Evolutionary conservation across 2,329 filamentous ascomycete genomes (phyloP), one percentile per base, ranked within the genome.

Genomic region (Paracamarosporium sp.): DNA sequence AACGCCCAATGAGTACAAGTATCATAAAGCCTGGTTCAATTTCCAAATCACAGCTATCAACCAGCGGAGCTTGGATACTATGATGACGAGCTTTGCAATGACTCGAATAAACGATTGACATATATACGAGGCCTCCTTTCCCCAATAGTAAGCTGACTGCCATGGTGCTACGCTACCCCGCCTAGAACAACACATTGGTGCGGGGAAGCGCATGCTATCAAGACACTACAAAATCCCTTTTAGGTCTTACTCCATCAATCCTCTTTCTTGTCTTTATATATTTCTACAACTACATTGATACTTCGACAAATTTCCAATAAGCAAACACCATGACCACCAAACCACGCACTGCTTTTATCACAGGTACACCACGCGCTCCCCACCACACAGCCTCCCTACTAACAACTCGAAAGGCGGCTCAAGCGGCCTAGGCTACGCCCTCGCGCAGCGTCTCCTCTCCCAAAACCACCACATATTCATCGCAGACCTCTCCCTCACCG

Each of bases 401-500:
- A n/a, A 35, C 15, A 24, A 24, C 2, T 15, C 5, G n/a, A n/a
- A 9, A 68, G 66, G 68, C 40, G 64, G 67, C 22, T 65, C 65
- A 47, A 69, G 70, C 48, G 76, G 76, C 54, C 78, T 78, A 25
- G 76, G 71, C 12, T 68, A 58, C 12, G 73, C 74, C 8, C 64
- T 78, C 5, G 60, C 68, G 15, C 48, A 65, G 11, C 69, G 70
- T 55, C 72, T 78, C 30, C 62, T 71, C 12, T 52, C 50, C 3
- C 62, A 65, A 57, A 66, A 66, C 64, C 80, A 84, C 59, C 77
- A 80, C 36, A 81, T 86, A 33, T 81, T 80, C 55, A 82, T 83
- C 2, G 76, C 84, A 28, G 78, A 80, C 56, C 59, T 62, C 30
- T 68, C 78, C 57, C 54, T 71, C n/a, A 9, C 57, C 22, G 62